Evolutionary conservation across 2,329 filamentous ascomycete genomes (phyloP), one percentile per base, ranked within the genome.

Genomic region (Microsporum ferrugineum): DNA sequence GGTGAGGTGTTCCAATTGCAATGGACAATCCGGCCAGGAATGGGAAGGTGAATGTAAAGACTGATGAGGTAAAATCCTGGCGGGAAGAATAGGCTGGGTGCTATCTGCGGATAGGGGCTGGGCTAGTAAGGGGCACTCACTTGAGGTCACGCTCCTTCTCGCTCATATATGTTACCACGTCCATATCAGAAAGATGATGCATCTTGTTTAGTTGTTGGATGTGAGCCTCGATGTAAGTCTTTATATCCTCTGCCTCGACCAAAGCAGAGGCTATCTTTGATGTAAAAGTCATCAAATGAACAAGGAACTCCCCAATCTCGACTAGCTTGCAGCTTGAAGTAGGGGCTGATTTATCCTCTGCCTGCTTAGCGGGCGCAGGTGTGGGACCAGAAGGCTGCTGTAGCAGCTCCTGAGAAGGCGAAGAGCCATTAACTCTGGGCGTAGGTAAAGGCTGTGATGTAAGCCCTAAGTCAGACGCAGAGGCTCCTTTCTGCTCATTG

Each of bases 161-260:
- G 27, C 39, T 47, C 57, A 59, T 39, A 59, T 59, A 47, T 8
- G n/a, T 23, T 36, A 49, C 33, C 23, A 29, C 14, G 17, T 49
- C 43, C 39, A 59, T 29, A 31, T 59, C 43, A 6, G 57, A 59
- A 29, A 59, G 57, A 33, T 59, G 27, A 38, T 59, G 39, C 31
- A 36, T 43, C 14, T 33, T 36, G 23, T 59, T 36, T 36, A 49
- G 17, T 36, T 59, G 39, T 29, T 59, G 39, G 23, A 59, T n/a
- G 12, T 49, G 43, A 23, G 27, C 43, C 8, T 45, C 29, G 31
- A 47, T 59, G 33, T 45, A 59, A 38, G 39, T 27, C 49, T 49
- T 49, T 38, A 59, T 49, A 59, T 59, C 36, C 14, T 59, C 57
- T 33, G 36, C 39, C 36, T 59, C 43, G 5, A 49, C 29, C 41